Evolutionary conservation across 2,329 filamentous ascomycete genomes (phyloP).

Genomic region (Talaromyces sp.): DNA sequence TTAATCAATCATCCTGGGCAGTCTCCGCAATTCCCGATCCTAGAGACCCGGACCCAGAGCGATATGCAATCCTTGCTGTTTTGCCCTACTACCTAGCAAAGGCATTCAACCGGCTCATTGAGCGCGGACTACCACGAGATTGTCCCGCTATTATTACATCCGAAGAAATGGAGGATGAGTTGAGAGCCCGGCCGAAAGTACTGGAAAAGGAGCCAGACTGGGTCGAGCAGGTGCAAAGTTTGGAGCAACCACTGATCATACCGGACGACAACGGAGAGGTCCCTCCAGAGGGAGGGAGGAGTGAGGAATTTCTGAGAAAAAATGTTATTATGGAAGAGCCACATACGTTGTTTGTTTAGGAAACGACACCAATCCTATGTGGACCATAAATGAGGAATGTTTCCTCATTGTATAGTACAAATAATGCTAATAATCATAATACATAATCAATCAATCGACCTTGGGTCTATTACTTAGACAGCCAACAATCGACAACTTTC

Average conservation of each 20-base stretch:
- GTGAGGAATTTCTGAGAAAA: background rate
- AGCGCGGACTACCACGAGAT: conserved; percentile 1
- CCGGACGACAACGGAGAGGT: background rate
- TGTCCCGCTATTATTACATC: background rate
- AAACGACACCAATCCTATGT: no score
- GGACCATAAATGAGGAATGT: no score
- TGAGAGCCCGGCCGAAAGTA: background rate
- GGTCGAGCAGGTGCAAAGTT: background rate
- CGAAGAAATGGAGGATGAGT: background rate
- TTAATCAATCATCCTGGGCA: background rate
- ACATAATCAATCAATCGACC: no score
- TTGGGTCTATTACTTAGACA: no score
- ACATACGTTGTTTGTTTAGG: background rate
- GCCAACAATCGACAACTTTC: no score
- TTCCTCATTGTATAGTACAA: no score
- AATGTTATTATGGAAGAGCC: background rate
- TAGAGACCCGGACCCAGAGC: background rate
- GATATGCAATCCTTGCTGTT: background rate
- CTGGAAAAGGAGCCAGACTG: background rate
- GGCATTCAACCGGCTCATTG: background rate
- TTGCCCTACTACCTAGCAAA: background rate
- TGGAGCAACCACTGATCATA: background rate
- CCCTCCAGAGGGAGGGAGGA: background rate
- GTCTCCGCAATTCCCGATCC: background rate
- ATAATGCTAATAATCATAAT: no score